Conservation (phyloP, 2,329 filamentous ascomycete species). For the Incumbomyces delicatus region DNA sequence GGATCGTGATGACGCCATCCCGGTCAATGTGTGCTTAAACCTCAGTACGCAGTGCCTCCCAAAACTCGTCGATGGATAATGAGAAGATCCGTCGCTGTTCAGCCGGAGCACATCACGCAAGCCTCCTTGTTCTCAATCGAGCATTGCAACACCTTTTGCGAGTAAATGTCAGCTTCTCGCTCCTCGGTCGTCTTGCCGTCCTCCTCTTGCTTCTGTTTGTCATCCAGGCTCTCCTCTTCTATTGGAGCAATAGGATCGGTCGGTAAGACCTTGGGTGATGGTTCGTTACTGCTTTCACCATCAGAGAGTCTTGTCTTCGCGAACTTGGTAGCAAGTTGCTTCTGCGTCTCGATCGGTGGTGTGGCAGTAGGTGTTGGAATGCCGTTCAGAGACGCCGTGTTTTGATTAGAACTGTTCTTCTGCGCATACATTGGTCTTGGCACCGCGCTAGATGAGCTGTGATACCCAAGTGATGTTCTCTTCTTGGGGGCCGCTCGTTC, state of each 20-base stretch:
- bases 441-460: conserved; percentile 50
- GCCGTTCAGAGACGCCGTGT: conserved; percentile 41
- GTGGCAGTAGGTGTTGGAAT: conserved; percentile 61
- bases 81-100: conserved; percentile 21
- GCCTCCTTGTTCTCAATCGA: conserved; percentile 95
- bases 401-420: conserved; percentile 31
- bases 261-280: conserved; percentile 60
- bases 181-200: conserved; percentile 63
- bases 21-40: too few species aligned
- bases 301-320: conserved; percentile 51
- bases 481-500: conserved; percentile 48
- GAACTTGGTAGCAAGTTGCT: conserved; percentile 37
- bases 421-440: conserved; percentile 58
- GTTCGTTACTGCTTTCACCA: conserved; percentile 71
- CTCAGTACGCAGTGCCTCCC: too few species aligned
- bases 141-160: conserved; percentile 81
- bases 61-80: too few species aligned
- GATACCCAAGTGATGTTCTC: conserved; percentile 54
- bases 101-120: conserved; percentile 97
- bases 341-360: conserved; percentile 47
- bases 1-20: too few species aligned
- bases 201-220: conserved; percentile 55
- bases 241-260: conserved; percentile 71
- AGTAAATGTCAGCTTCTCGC: conserved; percentile 87
- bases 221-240: conserved; percentile 51